Evolutionary conservation across 2,329 filamentous ascomycete species (phyloP), one percentile per base, ranked within the genome.

Genomic region (Penicillium frequentans): DNA sequence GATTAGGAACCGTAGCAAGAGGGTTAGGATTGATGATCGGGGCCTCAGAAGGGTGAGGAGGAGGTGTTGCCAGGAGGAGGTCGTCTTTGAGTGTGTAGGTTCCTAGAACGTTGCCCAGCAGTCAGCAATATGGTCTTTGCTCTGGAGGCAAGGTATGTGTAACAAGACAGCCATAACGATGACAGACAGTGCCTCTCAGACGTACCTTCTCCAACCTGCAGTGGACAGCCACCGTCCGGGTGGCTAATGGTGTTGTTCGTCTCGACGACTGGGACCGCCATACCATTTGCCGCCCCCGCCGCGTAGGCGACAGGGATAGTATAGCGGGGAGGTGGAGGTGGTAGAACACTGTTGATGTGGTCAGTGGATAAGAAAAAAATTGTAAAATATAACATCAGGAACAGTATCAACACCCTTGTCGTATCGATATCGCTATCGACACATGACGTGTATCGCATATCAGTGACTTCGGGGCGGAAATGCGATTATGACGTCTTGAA

Each of bases 31-130:
- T 97, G 56, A 90, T 78, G 42, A 93, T 79, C 23, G 92, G 93
- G 13, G 91, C 88, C 80, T 99, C 95, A 59, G 93, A 96, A 23
- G 95, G 95, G 76, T 99, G 95, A 14, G 93, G 93, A 61, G 93
- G 93, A 55, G 95, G 95, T 33, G 93, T 97, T 45, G 95, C 93
- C 56, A 99, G 87, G 65, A 92, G 89, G 27, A 99, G 80, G 73
- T 96, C 91, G 76, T 99, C 93, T 73, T 92, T 89, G 44, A 98
- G 84, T 23, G 90, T 83, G 70, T 99, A 99, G 59, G 90, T 93
- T 69, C 93, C 91, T 95, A 66, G 53, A n/a, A 14, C 3, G 24
- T 44, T 26, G 62, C 46, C 57, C 67, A 66, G 59, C 60, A 61
- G 52, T 69, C 55, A 69, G 65, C 59, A 57, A 56, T 29, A 29